A percentile compares a stretch with the other conserved stretches of the same genome.
Evolutionary conservation across 2,329 filamentous ascomycete genomes (phyloP).

Genomic region (Aspergillus neotritici): DNA sequence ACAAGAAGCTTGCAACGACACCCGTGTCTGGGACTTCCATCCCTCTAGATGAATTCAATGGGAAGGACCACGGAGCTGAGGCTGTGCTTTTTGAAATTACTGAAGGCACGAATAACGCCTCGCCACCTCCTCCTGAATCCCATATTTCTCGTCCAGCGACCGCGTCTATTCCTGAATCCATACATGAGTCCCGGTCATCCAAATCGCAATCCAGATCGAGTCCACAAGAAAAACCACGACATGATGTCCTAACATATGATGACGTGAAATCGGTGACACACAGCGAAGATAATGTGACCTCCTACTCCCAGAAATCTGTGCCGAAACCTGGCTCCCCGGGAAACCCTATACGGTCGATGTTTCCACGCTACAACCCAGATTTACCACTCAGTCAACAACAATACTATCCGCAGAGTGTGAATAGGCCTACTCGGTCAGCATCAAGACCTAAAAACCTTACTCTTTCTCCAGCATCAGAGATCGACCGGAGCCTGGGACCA

Average conservation of each 20-base stretch:
- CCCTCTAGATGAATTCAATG: slow-evolving; percentile 26
- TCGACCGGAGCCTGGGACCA: slow-evolving; percentile 32
- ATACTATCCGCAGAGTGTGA: slow-evolving; percentile 28
- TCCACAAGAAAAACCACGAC: slow-evolving; percentile 1
- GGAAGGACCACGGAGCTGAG: slow-evolving; percentile 28
- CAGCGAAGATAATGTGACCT: background rate
- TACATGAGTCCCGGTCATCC: slow-evolving; percentile 11
- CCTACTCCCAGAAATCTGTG: slow-evolving; percentile 14
- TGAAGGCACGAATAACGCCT: slow-evolving; percentile 29
- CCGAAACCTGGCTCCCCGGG: slow-evolving; percentile 25
- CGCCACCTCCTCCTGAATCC: slow-evolving; percentile 22
- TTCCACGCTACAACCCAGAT: slow-evolving; percentile 40
- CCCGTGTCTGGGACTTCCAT: slow-evolving; percentile 23
- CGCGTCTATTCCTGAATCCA: slow-evolving; percentile 9
- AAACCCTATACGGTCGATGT: slow-evolving; percentile 42
- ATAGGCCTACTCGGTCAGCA: slow-evolving; percentile 10
- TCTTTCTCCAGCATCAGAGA: slow-evolving; percentile 29
- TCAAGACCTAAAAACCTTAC: slow-evolving; percentile 26
- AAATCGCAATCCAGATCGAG: slow-evolving; percentile 11
- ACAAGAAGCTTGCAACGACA: slow-evolving; percentile 19
- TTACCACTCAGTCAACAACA: slow-evolving; percentile 33
- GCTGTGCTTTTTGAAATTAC: slow-evolving; percentile 36
- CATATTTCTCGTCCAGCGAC: slow-evolving; percentile 16
- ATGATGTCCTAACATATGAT: background rate
- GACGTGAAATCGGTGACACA: background rate